Base-by-base conservation (phyloP, 2,329 filamentous ascomycete genomes). In the Aspergillus hiratsukae region DNA sequence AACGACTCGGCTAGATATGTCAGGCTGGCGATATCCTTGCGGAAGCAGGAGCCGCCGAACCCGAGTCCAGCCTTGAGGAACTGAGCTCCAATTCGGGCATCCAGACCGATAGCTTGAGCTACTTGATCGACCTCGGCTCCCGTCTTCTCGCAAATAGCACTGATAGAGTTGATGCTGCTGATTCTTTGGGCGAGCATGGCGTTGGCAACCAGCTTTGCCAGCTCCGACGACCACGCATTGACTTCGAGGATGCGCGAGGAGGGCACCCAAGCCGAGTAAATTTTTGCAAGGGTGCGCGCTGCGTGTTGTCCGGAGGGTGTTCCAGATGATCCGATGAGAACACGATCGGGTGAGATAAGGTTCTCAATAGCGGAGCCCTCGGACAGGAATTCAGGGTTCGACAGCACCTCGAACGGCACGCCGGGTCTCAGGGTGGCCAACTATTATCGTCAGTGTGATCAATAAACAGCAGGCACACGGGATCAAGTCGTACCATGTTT, bases 11-110 rank as follows among this genome's bases (percentile, higher is more conserved):
- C 86, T 29, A 92, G 79, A 73, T 92, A 91, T 19, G 87, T 83
- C 40, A 93, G 76, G 71, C 83, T 88, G 50, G 89, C 78, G 45
- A 91, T 83, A 67, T 93, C 89, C 74, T 93, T 93, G 72, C 87
- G 85, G 79, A 93, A 91, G 73, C 89, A 93, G 58, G 85, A 88
- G 21, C 89, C 89, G 54, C 89, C 89, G 66, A 92, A 93, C 17
- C 89, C 89, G 35, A 91, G 83, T 41, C 86, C 86, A 7, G 89
- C 86, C 72, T 88, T 87, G 43, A 93, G 78, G 73, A 91, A 89
- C 69, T 86, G 84, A 59, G 82, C 78, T 6, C 89, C 89, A 56
- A 93, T 89, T 51, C 89, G 82, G 7, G 80, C 80, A 65, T 93
- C 89, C 40, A 85, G 77, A 51, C 89, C 89, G 29, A 89, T 80